Conservation (phyloP, 2,329 filamentous ascomycete species). For the Clonostachys sp. region DNA sequence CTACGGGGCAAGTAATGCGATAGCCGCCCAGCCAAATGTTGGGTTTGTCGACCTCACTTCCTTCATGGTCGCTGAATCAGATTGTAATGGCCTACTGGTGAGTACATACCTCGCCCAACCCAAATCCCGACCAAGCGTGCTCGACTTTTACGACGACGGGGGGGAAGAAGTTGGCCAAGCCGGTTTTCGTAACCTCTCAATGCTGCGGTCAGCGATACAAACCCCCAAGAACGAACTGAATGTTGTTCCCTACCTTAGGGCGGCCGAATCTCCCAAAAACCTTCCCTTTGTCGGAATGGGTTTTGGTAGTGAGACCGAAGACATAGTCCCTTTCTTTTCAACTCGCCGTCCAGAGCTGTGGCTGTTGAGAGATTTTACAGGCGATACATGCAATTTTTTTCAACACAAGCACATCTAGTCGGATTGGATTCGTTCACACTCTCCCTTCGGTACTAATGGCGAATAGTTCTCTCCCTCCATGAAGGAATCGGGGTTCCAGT, state of each 20-base stretch:
- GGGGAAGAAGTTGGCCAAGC: conserved; percentile 60
- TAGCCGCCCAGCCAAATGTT: conserved; percentile 59
- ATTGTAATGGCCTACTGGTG: conserved; percentile 50
- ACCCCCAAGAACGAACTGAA: conserved; percentile 49
- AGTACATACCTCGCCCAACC: conserved; percentile 13
- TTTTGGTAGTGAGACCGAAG: conserved; percentile 22
- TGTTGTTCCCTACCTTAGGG: conserved; percentile 14
- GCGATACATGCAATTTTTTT: conserved; percentile 35
- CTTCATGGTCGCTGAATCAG: conserved; percentile 64
- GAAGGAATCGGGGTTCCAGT: no score
- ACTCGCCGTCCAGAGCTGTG: conserved; percentile 41
- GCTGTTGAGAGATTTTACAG: conserved; percentile 39
- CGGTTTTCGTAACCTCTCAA: conserved; percentile 33
- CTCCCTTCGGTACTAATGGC: no score
- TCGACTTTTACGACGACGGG: conserved; percentile 13
- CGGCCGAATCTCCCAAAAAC: conserved; percentile 16
- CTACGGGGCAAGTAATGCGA: conserved; percentile 76
- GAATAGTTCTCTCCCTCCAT: no score
- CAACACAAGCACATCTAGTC: neutral
- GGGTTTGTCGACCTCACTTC: conserved; percentile 80
- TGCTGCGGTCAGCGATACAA: conserved; percentile 66
- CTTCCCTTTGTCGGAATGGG: conserved; percentile 36
- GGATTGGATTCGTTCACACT: no score
- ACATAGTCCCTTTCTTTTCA: conserved; percentile 34
- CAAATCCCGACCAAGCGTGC: neutral